Evolutionary conservation across 169 alveolate genomes (phyloP).

Genomic region (Amoebophrya sp.): DNA sequence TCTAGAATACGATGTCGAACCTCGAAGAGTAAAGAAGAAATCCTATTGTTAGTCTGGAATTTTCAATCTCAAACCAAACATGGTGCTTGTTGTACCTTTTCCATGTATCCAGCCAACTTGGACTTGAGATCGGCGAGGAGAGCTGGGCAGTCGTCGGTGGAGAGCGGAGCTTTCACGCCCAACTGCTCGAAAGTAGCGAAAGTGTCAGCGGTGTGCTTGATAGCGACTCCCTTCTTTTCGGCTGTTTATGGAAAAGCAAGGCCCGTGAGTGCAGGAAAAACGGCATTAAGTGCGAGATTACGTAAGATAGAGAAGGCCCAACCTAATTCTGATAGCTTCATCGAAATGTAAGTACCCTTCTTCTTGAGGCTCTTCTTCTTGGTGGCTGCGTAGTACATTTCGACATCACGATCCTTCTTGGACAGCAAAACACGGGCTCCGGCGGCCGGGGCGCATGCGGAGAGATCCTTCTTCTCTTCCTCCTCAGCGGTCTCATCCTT

Average conservation of each 20-base stretch:
- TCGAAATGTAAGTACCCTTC: neutral
- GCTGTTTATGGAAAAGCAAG: too few species aligned
- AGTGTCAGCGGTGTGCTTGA: conserved; percentile 9
- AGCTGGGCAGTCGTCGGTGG: neutral
- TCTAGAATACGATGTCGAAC: neutral
- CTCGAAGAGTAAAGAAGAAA: neutral
- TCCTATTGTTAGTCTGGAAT: neutral
- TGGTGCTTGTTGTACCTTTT: neutral
- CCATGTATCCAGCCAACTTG: neutral
- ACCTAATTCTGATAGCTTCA: neutral
- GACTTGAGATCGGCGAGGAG: neutral
- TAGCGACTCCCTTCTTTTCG: neutral
- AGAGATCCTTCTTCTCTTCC: neutral
- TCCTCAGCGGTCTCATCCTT: neutral
- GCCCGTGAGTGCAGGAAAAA: too few species aligned
- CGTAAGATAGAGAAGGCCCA: neutral
- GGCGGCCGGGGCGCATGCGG: too few species aligned
- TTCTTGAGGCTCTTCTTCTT: conserved; percentile 18
- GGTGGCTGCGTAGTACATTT: conserved; percentile 3
- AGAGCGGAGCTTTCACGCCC: neutral
- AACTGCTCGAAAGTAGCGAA: neutral
- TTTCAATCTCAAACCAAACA: neutral
- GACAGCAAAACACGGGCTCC: neutral
- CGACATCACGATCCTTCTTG: conserved; percentile 5
- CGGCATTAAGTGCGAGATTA: too few species aligned